Evolutionary conservation across 768 basidiomycete genomes (phyloP), one percentile per base, ranked within the genome.

Genomic region (Lentinula sp.): DNA sequence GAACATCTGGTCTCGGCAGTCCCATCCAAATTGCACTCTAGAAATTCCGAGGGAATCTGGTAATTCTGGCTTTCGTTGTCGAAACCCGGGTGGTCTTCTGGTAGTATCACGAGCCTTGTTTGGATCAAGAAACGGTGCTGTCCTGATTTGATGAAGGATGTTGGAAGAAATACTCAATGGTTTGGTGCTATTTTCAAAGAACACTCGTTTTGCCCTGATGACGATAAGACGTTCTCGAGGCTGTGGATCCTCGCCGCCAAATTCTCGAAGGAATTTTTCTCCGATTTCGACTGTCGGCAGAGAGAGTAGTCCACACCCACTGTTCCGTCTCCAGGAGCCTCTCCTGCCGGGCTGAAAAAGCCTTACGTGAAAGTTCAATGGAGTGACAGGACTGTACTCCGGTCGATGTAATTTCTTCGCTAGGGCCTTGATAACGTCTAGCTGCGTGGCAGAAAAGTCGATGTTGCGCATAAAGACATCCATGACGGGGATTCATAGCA

Each of bases 1-100:
- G 63, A 82, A 79, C 0, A 77, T 73, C 6, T 73, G 68, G 65
- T 85, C 84, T 15, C 85, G 77, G 62, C 85, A 87, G 65, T 78
- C 74, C 85, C 84, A 85, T 9, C 84, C 82, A 63, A 85, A 85
- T 64, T 87, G 85, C 33, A 88, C 62, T 5, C 70, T 66, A 4
- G 62, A 63, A 52, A 85, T 66, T 28, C 28, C 3, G 28, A 28
- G 28, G 28, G 28, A 28, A 28, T 28, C 3, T 28, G 28, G 28
- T 28, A 28, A 28, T 28, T 28, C 28, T 28, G 28, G 28, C 3
- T 5, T 64, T 57, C 23, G 81, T 69, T 6, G 48, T 39, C 13
- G 65, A 63, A 3, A 63, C 42, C 18, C 67, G 64, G 7, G 82
- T 70, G 20, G 74, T 63, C 23, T 54, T 28, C 28, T 56, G 10